Evolutionary conservation across 495 filamentous ascomycete genomes (phyloP).

Genomic region (Neurospora tetrasperma): DNA sequence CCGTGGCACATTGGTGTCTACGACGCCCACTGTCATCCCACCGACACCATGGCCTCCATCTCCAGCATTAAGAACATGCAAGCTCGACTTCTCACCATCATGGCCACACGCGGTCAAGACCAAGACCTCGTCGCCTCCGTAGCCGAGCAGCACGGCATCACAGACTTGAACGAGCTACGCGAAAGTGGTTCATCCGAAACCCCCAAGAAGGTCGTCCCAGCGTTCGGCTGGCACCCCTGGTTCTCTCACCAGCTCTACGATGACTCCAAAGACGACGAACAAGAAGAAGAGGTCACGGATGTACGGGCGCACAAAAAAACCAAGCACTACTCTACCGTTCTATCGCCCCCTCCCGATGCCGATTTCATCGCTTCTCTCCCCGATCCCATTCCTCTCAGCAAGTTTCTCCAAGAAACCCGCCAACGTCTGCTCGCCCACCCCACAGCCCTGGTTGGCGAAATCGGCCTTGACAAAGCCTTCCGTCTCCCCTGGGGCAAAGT

Average conservation of each 20-base stretch:
- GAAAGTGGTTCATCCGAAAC: background rate
- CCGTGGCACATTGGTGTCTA: conserved; percentile 81
- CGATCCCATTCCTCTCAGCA: conserved; percentile 56
- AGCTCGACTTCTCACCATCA: conserved; percentile 66
- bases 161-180: conserved; percentile 7
- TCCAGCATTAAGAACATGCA: conserved; percentile 63
- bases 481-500: conserved; percentile 53
- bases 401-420: conserved; percentile 55
- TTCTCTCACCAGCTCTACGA: conserved; percentile 84
- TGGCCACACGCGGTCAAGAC: conserved; percentile 82
- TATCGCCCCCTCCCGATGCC: conserved; percentile 41
- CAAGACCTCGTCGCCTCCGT: conserved; percentile 71
- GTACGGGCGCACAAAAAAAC: conserved; percentile 35
- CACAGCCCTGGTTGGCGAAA: conserved; percentile 70
- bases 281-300: conserved; percentile 1
- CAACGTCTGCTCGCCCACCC: conserved; percentile 52
- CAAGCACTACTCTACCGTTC: conserved; percentile 60
- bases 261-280: conserved; percentile 29
- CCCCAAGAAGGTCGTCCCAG: conserved; percentile 50
- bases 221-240: conserved; percentile 99
- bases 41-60: conserved; percentile 76
- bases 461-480: conserved; percentile 81
- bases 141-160: conserved; percentile 38
- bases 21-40: conserved; percentile 98
- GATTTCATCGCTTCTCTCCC: conserved; percentile 60